These are phyloP conservation scores for Dactylellina leptospora DNA, from an alignment of 2,329 filamentous ascomycete genomes.

Conservation along the genomic window DNA sequence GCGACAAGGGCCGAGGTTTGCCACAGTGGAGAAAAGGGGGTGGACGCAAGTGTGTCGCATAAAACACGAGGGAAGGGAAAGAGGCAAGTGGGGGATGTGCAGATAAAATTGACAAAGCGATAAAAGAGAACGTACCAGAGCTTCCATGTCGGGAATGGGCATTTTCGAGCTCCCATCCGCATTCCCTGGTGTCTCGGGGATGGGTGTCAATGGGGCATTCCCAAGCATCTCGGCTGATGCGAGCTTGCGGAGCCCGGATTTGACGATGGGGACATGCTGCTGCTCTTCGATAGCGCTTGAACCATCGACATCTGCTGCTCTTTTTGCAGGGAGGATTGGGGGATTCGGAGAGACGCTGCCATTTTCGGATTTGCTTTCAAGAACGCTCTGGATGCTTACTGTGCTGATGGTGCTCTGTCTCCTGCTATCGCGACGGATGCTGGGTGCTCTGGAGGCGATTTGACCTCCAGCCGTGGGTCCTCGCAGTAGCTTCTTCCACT, in stretches of 20 bases:
- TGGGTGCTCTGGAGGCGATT: slow-evolving; percentile 45
- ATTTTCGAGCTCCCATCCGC: slow-evolving; percentile 37
- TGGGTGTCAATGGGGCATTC: slow-evolving; percentile 51
- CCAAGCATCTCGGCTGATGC: slow-evolving; percentile 46
- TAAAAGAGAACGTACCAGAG: slow-evolving; percentile 45
- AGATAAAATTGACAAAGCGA: slow-evolving; percentile 16
- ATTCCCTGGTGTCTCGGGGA: slow-evolving; percentile 41
- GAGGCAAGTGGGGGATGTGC: slow-evolving; percentile 29
- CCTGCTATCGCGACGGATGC: slow-evolving; percentile 44
- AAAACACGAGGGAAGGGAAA: slow-evolving; percentile 12
- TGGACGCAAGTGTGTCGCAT: background rate
- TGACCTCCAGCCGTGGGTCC: slow-evolving; percentile 47
- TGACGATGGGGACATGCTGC: slow-evolving; percentile 23
- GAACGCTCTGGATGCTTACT: slow-evolving; percentile 44
- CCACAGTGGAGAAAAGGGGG: slow-evolving; percentile 53
- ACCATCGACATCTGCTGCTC: slow-evolving; percentile 20
- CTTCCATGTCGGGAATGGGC: slow-evolving; percentile 32
- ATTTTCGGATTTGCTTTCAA: slow-evolving; percentile 34
- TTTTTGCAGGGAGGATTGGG: slow-evolving; percentile 16
- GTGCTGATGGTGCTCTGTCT: slow-evolving; percentile 48
- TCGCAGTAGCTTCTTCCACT: slow-evolving; percentile 88
- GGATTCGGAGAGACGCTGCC: slow-evolving; percentile 2
- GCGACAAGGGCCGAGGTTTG: slow-evolving; percentile 37
- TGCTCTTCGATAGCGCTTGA: slow-evolving; percentile 21
- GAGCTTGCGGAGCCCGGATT: slow-evolving; percentile 45